These are phyloP conservation scores for Metarhizium anisopliae DNA, from an alignment of 2,329 filamentous ascomycete genomes.

Conservation along the genomic window DNA sequence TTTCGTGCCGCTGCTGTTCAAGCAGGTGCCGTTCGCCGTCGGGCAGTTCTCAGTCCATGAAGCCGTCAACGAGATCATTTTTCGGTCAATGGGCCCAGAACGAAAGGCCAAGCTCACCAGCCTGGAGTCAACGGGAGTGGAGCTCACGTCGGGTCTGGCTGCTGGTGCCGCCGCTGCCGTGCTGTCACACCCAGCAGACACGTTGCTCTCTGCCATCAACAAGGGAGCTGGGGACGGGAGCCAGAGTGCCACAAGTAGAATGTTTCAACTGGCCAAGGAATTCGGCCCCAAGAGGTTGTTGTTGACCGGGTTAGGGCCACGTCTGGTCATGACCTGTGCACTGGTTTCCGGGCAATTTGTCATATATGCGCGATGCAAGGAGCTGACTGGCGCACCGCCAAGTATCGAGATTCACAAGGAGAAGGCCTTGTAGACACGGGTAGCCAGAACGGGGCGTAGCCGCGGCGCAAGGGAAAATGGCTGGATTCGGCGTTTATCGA, in stretches of 20 bases:
- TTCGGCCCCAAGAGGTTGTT: constrained; percentile 41
- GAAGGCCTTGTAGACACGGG: constrained; percentile 13
- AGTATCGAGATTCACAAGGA: constrained; percentile 47
- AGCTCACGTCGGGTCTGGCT: constrained; percentile 76
- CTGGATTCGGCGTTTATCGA: background rate
- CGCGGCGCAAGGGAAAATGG: background rate
- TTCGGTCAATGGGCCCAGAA: constrained; percentile 54
- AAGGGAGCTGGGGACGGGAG: constrained; percentile 41
- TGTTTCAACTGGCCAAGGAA: constrained; percentile 42
- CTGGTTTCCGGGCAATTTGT: constrained; percentile 45
- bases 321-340: constrained; percentile 44
- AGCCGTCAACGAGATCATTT: constrained; percentile 73
- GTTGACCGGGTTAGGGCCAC: constrained; percentile 38
- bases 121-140: constrained; percentile 69
- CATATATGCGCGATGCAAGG: constrained; percentile 46
- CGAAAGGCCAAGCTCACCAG: constrained; percentile 59
- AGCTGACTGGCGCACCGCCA: constrained; percentile 40
- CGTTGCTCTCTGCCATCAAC: constrained; percentile 45
- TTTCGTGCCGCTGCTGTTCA: constrained; percentile 78
- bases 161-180: constrained; percentile 84
- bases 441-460: background rate
- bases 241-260: constrained; percentile 39
- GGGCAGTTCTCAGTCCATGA: constrained; percentile 93
- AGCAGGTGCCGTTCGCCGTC: constrained; percentile 90
- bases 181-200: constrained; percentile 81